Base-by-base conservation (phyloP, 2,329 filamentous ascomycete species). In the Cercospora brassicicola region DNA sequence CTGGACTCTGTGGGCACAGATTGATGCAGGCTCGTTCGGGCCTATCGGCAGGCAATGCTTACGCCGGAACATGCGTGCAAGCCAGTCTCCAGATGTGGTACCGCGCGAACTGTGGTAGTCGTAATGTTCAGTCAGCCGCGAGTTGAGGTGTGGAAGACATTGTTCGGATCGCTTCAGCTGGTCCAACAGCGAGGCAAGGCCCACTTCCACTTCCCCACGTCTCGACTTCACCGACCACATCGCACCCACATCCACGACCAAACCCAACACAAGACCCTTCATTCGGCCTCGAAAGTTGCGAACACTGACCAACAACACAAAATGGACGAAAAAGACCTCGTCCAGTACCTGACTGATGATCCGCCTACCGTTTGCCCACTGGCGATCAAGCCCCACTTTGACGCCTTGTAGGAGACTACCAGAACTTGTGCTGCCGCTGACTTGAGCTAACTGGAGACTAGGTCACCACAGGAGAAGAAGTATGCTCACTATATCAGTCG, bases 341-440 rank as follows among this genome's bases (percentile, higher is more conserved):
- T 83, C 79, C 91, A 96, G 78, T 97, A 96, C 80, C 86, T 96
- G 69, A 94, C 95, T 57, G 95, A 99, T 81, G 90, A 90, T 71
- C 95, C 95, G 56, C 95, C 95, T 0, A 91, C 90, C 59, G 88
- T 97, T 66, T 94, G 97, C 67, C 89, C 90, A 59, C 87, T 99
- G 60, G 90, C 93, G 79, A 95, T 98, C 79, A 93, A 93, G 82
- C 91, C 93, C 78, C 94, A 98, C 81, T 99, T 98, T 76, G 91
- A 94, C 65, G 88, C 89, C 39, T 81, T 95, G 69, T 59, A 57
- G 10, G 64, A 48, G 11, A 57, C 15, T 11, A 57, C 26, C 26
- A 57, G 26, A 30, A 51, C 45, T 23, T 26, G 20, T 26, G 23
- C 26, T 30, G 53, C 18, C 45, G 26, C 53, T 28, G 53, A n/a